Conservation (phyloP, 495 filamentous ascomycete species). For the Aspergillus nidulans region DNA sequence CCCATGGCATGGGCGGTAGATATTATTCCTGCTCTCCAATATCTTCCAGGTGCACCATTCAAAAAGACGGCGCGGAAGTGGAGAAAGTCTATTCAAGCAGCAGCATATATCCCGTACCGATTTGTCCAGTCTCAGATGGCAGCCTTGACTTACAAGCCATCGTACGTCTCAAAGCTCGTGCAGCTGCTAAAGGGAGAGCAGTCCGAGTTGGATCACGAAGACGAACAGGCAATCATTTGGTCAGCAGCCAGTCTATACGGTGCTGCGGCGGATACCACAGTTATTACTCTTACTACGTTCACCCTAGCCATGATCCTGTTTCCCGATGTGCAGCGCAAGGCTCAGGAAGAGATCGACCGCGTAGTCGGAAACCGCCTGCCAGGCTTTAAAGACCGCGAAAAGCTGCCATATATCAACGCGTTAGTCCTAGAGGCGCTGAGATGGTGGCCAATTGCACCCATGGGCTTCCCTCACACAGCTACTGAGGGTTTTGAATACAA, state of each 20-base stretch:
- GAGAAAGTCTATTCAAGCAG: slow-evolving; percentile 20
- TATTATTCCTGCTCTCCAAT: slow-evolving; percentile 33
- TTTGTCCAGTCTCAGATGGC: slow-evolving; percentile 42
- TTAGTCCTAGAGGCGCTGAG: slow-evolving; percentile 40
- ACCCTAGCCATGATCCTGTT: slow-evolving; percentile 38
- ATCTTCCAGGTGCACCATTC: slow-evolving; percentile 42
- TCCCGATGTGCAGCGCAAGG: slow-evolving; percentile 42
- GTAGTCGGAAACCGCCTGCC: slow-evolving; percentile 42
- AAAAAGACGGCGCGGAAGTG: slow-evolving; percentile 33
- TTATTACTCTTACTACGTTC: slow-evolving; percentile 30
- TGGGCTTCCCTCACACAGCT: slow-evolving; percentile 51
- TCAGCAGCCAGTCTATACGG: slow-evolving; percentile 46
- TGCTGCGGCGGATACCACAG: slow-evolving; percentile 52
- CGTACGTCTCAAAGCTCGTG: slow-evolving; percentile 29
- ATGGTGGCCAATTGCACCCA: slow-evolving; percentile 41
- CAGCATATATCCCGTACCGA: slow-evolving; percentile 29
- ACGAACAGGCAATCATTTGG: slow-evolving; percentile 31
- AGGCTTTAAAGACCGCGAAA: slow-evolving; percentile 23
- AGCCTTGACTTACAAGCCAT: slow-evolving; percentile 23
- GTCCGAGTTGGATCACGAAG: slow-evolving; percentile 14
- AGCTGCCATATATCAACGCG: slow-evolving; percentile 41
- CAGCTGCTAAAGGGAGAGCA: slow-evolving; percentile 20
- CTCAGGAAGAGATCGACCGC: slow-evolving; percentile 51
- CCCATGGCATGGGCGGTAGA: slow-evolving; percentile 47
- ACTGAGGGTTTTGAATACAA: slow-evolving; percentile 43